Evolutionary conservation across 768 basidiomycete genomes (phyloP), one percentile per base, ranked within the genome.

Genomic region (Leucocoprinus birnbaumii): DNA sequence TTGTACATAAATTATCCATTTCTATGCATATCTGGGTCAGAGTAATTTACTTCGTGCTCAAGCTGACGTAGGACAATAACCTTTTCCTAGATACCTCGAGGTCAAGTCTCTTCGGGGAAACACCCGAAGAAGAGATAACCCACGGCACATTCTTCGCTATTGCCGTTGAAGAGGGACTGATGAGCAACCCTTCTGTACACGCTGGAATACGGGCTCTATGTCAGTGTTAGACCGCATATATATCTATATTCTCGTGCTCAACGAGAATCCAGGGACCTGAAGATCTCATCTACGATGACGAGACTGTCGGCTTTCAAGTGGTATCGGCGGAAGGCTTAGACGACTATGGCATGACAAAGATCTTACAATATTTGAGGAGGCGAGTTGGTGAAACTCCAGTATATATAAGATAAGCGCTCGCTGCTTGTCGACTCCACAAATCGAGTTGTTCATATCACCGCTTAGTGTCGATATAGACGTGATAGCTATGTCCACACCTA

Each of bases 101-200:
- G 62, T 86, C 87, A 3, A 73, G 80, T 27, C 83, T 87, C 9
- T 89, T 89, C 63, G 88, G 88, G 21, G 86, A 86, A 9, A 83
- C 87, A 2, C 87, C 86, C 3, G 85, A 85, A 24, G 75, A 78
- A 0, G 85, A 85, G 55, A 84, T 94, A 59, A 93, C 89, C 57
- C 92, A 94, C 57, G 92, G 91, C 11, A 91, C 89, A 2, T 94
- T 93, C 73, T 94, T 94, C 69, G 94, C 91, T 71, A 89, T 89
- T 80, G 93, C 93, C 0, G 85, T 84, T 57, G 80, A 87, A 61
- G 89, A 92, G 63, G 91, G 92, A 2, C 73, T 92, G 42, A 86
- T 95, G 59, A 77, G 38, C 40, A 51, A 76, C 62, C 87, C 47
- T 4, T 48, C 46, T 13, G 40, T 48, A 4, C 82, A 94, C 70